Evolutionary conservation across 2,329 filamentous ascomycete species (phyloP).

Genomic region (Colletotrichum caudatum): DNA sequence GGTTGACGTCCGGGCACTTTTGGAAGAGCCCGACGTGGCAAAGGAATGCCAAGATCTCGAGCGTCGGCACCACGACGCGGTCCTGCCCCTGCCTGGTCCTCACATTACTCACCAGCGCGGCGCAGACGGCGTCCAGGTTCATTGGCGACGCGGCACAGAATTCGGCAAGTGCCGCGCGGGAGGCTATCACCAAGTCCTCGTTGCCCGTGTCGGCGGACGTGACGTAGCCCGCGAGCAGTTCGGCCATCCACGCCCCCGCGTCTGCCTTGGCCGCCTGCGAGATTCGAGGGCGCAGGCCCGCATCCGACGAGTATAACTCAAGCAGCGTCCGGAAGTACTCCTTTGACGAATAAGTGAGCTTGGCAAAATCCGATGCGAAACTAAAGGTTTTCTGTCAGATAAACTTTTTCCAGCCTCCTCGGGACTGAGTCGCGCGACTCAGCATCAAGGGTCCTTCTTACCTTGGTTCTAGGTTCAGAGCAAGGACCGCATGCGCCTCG

Average conservation of each 20-base stretch:
- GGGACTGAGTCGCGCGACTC: background rate
- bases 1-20: slow-evolving; percentile 53
- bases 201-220: slow-evolving; percentile 83
- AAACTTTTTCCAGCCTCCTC: background rate
- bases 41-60: slow-evolving; percentile 84
- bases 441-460: slow-evolving; percentile 49
- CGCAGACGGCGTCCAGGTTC: slow-evolving; percentile 60
- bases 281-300: slow-evolving; percentile 54
- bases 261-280: slow-evolving; percentile 51
- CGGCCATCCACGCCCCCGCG: slow-evolving; percentile 57
- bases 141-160: slow-evolving; percentile 59
- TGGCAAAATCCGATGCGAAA: slow-evolving; percentile 50
- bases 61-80: slow-evolving; percentile 77
- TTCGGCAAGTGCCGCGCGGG: slow-evolving; percentile 72
- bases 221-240: slow-evolving; percentile 74
- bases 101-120: slow-evolving; percentile 67
- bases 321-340: slow-evolving; percentile 70
- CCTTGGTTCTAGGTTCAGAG: slow-evolving; percentile 59
- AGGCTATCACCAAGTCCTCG: slow-evolving; percentile 78
- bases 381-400: slow-evolving; percentile 49
- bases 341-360: slow-evolving; percentile 67
- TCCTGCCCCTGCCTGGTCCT: slow-evolving; percentile 70
- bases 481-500: slow-evolving; percentile 69
- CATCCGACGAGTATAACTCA: slow-evolving; percentile 53
- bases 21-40: slow-evolving; percentile 71